Percentiles rank a stretch among this genome's conserved stretches.
phyloP scores from a whole-genome alignment of 2,329 filamentous ascomycete genomes.

The Arthrinium phaeospermum region DNA sequence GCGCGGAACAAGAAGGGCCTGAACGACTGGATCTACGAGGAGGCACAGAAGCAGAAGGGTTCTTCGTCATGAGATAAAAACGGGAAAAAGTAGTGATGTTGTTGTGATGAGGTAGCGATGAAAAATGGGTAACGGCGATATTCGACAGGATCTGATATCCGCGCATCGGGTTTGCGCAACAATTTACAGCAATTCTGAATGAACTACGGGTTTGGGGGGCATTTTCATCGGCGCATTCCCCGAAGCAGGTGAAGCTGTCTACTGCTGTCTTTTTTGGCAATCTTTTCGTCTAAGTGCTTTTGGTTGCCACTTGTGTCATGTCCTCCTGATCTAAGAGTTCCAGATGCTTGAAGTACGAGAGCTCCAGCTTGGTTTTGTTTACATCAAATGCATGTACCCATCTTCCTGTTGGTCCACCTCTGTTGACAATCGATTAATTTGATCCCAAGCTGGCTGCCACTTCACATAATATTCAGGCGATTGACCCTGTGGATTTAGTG shows the following conservation, averaged over 20 bases:
- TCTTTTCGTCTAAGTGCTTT: neutral
- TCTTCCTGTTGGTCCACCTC: neutral
- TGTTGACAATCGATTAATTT: neutral
- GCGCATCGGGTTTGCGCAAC: constrained; percentile 4
- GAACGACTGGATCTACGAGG: constrained; percentile 97
- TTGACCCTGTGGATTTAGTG: neutral
- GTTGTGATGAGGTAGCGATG: neutral
- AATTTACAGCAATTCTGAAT: constrained; percentile 5
- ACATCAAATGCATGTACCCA: neutral
- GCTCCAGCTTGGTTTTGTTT: neutral
- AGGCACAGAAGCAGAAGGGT: constrained; percentile 62
- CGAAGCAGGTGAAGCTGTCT: neutral
- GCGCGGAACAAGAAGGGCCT: constrained; percentile 83
- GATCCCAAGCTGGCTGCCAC: neutral
- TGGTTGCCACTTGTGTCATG: neutral
- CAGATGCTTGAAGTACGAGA: neutral
- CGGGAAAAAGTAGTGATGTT: neutral
- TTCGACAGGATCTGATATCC: constrained; percentile 12
- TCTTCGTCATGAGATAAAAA: neutral
- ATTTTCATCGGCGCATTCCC: neutral
- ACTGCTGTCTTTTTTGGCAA: neutral
- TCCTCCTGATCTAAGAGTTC: neutral
- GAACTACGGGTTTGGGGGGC: neutral
- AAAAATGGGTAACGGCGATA: neutral
- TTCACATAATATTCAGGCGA: neutral